Evolutionary conservation across 208 protist genomes (phyloP).

Genomic region (Acanthamoeba royreba): DNA sequence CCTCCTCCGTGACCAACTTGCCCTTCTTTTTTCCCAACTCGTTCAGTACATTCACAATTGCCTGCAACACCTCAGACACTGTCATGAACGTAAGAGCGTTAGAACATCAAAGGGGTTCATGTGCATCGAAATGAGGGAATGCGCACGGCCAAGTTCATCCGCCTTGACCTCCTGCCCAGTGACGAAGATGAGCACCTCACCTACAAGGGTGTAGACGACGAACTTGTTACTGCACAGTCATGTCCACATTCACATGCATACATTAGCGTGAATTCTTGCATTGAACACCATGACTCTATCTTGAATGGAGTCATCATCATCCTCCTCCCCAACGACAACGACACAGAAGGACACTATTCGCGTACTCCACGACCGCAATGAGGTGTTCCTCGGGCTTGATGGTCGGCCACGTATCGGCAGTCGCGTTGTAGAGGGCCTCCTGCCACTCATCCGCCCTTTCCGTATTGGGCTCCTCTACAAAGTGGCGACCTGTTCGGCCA

Average conservation of each 20-base stretch:
- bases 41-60: conserved; percentile 1
- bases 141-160: neutral
- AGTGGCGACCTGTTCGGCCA: neutral
- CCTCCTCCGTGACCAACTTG: conserved; percentile 26
- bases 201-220: neutral
- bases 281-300: no score
- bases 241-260: neutral
- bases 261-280: no score
- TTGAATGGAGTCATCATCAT: no score
- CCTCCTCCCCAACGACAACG: no score
- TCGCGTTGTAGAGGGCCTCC: neutral
- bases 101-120: neutral
- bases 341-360: neutral
- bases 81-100: neutral
- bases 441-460: neutral
- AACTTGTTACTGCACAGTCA: neutral
- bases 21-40: conserved; percentile 29
- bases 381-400: neutral
- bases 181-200: conserved; percentile 11
- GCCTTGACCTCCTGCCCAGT: neutral
- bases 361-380: neutral
- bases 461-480: neutral
- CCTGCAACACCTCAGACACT: conserved; percentile 14
- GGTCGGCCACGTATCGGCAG: neutral
- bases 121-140: neutral